phyloP scores from a whole-genome alignment of 208 protist species.

The Leishmania braziliensis region DNA sequence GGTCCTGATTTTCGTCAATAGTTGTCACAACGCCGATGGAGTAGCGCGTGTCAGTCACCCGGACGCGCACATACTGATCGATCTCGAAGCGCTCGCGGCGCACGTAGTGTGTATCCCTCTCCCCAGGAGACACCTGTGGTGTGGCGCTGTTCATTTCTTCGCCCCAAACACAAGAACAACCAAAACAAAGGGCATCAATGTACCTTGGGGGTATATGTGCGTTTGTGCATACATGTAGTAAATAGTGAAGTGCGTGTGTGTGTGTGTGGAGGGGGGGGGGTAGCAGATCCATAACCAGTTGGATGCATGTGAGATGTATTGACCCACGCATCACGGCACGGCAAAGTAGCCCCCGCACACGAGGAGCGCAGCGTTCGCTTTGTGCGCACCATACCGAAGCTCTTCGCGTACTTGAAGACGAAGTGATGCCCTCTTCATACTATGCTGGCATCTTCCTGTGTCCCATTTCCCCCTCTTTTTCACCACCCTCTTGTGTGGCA shows the following conservation, averaged over 20 bases:
- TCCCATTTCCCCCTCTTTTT: background rate
- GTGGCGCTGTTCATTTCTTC: slow-evolving; percentile 19
- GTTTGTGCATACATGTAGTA: background rate
- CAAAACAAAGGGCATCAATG: background rate
- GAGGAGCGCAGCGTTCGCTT: background rate
- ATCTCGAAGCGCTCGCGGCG: slow-evolving; percentile 69
- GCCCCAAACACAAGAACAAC: background rate
- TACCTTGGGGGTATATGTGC: background rate
- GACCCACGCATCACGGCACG: background rate
- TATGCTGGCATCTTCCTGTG: background rate
- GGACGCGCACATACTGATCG: slow-evolving; percentile 89
- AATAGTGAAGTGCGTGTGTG: background rate
- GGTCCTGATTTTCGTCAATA: slow-evolving; percentile 59
- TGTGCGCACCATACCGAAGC: background rate
- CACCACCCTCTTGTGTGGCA: background rate
- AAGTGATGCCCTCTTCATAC: background rate
- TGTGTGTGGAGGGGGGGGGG: background rate
- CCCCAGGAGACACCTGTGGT: slow-evolving; percentile 1
- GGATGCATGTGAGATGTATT: background rate
- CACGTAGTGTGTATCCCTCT: slow-evolving; percentile 15
- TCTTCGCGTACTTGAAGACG: background rate
- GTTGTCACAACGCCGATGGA: slow-evolving; percentile 81
- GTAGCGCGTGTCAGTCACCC: slow-evolving; percentile 52
- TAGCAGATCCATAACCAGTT: background rate
- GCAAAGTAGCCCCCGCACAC: background rate